Base-by-base conservation (phyloP, 164 flowering plant genomes). In the Umbilicus rupestris region DNA sequence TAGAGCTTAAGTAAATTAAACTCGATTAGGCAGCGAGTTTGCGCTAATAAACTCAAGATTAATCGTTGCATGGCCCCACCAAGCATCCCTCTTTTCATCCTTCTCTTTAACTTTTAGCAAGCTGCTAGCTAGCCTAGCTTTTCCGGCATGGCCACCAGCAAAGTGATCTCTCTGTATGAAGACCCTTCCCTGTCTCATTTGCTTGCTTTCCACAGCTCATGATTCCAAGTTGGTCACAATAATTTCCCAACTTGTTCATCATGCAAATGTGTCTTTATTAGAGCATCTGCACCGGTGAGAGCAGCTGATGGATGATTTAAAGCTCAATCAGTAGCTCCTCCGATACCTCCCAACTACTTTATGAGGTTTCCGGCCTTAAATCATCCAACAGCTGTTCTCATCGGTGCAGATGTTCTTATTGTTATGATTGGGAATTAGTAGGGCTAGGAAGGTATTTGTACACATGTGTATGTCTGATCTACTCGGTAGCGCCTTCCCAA, bases 121-220 rank as follows among this genome's bases (percentile, higher is more conserved):
- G 55, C 55, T 49, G 55, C 55, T n/a, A 20, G 55, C 24, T n/a
- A 49, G 55, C 24, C 12, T 49, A 20, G 55, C 55, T 49, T 49
- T 49, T 49, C 28, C 26, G 55, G 55, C 55, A 49, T 49, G 55
- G 28, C 55, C 55, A 49, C 55, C 55, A 49, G 55, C 55, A 49
- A 49, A 49, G 55, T 49, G 55, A n/a, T 45, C 49, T 42, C 45
- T 16, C n/a, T 46, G 28, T n/a, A n/a, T 49, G 55, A 49, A 22
- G 55, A n/a, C n/a, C 55, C 55, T 49, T 49, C 55, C 28, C 55
- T 49, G 55, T 49, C 55, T 49, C 26, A 49, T 22, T 49, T 49
- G 28, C 55, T 20, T 49, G 55, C 28, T 49, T 49, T 49, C 26
- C 55, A 49, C 55, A 49, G 55, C 55, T n/a, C 55, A 49, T 20